These are phyloP conservation scores for Sherardia arvensis DNA, from an alignment of 257 asterid species.

Conservation along the genomic window DNA sequence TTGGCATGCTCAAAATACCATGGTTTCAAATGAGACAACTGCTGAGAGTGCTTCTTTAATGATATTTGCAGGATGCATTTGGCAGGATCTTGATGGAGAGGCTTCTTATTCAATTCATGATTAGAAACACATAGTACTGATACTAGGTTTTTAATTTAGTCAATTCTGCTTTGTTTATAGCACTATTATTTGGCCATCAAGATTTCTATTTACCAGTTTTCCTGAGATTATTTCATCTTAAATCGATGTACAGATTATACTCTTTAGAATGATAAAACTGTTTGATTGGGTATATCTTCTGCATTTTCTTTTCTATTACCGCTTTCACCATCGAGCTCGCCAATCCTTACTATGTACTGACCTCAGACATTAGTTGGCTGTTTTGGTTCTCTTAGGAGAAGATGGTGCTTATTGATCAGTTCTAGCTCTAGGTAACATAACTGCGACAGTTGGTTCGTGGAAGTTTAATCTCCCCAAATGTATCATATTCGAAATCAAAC, in stretches of 20 bases:
- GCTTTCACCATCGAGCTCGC: too few relatives aligned
- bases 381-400: too few relatives aligned
- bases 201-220: neutral
- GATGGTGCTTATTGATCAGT: too few relatives aligned
- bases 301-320: too few relatives aligned
- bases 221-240: neutral
- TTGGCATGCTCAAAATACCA: neutral
- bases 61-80: conserved; percentile 4
- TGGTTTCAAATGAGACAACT: neutral
- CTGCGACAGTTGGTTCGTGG: too few relatives aligned
- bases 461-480: neutral
- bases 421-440: too few relatives aligned
- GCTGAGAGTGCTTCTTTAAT: neutral
- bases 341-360: too few relatives aligned
- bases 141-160: too few relatives aligned
- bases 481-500: neutral
- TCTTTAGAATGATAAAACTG: too few relatives aligned
- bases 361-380: too few relatives aligned
- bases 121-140: neutral
- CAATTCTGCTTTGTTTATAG: neutral
- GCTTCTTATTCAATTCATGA: neutral
- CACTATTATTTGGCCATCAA: neutral
- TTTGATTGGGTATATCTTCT: too few relatives aligned
- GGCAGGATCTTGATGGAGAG: conserved; percentile 1
- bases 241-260: neutral